Evolutionary conservation across 352 stramenopile species (phyloP).

Genomic region (Plasmopara muralis): DNA sequence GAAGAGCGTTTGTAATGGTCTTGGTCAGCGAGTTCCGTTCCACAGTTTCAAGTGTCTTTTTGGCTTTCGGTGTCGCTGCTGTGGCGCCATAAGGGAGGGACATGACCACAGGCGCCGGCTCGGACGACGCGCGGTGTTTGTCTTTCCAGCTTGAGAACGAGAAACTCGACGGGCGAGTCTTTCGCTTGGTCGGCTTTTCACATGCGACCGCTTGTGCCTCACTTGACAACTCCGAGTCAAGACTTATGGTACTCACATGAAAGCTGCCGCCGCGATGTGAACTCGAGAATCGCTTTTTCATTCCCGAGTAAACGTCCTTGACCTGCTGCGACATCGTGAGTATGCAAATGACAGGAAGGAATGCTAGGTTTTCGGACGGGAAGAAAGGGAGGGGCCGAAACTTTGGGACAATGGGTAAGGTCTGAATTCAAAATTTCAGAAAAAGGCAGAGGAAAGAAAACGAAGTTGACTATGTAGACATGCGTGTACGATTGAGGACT

Average conservation of each 20-base stretch:
- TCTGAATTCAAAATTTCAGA: conserved; percentile 2
- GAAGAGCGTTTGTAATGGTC: conserved; percentile 22
- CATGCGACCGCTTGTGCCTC: conserved; percentile 27
- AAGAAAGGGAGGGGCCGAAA: background rate
- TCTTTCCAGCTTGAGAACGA: conserved; percentile 48
- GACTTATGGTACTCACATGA: conserved; percentile 15
- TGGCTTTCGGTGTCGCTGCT: conserved; percentile 27
- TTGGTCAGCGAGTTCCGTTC: conserved; percentile 25
- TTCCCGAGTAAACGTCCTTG: conserved; percentile 72
- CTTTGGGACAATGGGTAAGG: background rate
- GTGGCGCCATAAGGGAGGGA: conserved; percentile 30
- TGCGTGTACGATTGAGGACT: background rate
- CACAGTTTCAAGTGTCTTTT: conserved; percentile 12
- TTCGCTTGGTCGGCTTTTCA: conserved; percentile 28
- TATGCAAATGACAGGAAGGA: no score
- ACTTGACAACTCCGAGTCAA: conserved; percentile 27
- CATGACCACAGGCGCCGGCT: conserved; percentile 29
- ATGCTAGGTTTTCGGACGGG: background rate
- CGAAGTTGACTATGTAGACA: background rate
- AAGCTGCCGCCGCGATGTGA: conserved; percentile 44
- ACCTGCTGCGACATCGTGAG: conserved; percentile 52
- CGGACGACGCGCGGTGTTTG: conserved; percentile 25
- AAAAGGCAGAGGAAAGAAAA: background rate
- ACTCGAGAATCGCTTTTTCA: conserved; percentile 73
- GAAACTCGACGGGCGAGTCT: conserved; percentile 44